Conservation (phyloP, 352 stramenopile genomes). For the Phytophthora ramorum region DNA sequence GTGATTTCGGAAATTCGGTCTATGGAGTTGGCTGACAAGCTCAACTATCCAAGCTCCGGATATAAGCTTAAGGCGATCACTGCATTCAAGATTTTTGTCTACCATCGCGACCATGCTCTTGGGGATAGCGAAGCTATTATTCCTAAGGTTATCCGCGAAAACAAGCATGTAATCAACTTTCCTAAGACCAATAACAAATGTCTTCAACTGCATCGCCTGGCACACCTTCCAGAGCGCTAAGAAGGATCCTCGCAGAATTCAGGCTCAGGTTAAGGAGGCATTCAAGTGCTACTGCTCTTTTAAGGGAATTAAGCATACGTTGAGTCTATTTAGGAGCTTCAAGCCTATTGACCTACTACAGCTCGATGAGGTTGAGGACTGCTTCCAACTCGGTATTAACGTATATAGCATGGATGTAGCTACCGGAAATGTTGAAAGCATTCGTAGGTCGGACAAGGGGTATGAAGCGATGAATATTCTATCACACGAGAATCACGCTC, state of each 20-base stretch:
- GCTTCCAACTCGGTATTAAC: conserved; percentile 13
- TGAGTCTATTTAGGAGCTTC: conserved; percentile 1
- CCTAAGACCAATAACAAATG: neutral
- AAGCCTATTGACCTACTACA: conserved; percentile 19
- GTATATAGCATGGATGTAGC: conserved; percentile 8
- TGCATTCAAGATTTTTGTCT: no score
- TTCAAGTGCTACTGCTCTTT: conserved; percentile 13
- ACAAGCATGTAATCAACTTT: conserved; percentile 1
- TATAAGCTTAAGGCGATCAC: conserved; percentile 21
- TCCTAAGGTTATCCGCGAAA: conserved; percentile 4
- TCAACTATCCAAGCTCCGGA: conserved; percentile 19
- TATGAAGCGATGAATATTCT: no score
- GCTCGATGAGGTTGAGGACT: conserved; percentile 11
- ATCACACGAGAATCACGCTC: no score
- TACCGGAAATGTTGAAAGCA: neutral
- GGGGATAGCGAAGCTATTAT: conserved; percentile 1
- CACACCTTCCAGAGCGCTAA: conserved; percentile 4
- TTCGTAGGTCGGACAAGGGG: no score
- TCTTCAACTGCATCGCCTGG: conserved; percentile 10
- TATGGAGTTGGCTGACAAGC: conserved; percentile 26
- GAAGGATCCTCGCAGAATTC: conserved; percentile 15
- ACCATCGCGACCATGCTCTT: no score
- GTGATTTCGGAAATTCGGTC: conserved; percentile 18
- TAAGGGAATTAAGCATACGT: conserved; percentile 4
- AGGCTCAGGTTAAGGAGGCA: conserved; percentile 8